Base-by-base conservation (phyloP, 2,329 filamentous ascomycete species). In the Aspergillus clavatus region DNA sequence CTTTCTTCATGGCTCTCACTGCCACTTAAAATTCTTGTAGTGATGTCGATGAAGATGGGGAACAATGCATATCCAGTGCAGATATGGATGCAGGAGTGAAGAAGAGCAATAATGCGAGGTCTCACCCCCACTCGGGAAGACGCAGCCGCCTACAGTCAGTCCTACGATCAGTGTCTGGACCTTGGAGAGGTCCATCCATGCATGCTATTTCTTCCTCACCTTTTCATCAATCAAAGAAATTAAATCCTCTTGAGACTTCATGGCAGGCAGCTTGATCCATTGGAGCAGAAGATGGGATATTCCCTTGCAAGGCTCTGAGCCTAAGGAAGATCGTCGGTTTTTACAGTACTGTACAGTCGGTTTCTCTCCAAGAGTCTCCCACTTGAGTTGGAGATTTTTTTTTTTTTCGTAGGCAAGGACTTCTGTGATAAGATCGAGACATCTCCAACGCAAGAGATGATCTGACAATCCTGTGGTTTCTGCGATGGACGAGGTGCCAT, bases 91-190 rank as follows among this genome's bases (percentile, higher is more conserved):
- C 29, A 33, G n/a, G n/a, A n/a, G 19, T 29, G 36, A 43, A 23
- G 29, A 29, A 23, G 24, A 31, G 19, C 22, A 26, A 19, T 23
- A 37, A 40, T 45, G 28, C 35, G 43, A 45, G 37, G 35, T 40
- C 43, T 40, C 37, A 36, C 37, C 21, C 14, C 16, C 7, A 23
- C 22, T 21, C 31, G 16, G 37, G n/a, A 22, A 35, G 22, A 37
- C 41, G 43, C 43, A 45, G 31, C 28, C 16, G 14, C 11, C 18
- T 35, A 10, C 31, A 35, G n/a, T 35, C 16, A 35, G 31, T n/a
- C n/a, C n/a, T n/a, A n/a, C n/a, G n/a, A n/a, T n/a, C n/a, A n/a
- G n/a, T n/a, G n/a, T n/a, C n/a, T n/a, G n/a, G n/a, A n/a, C n/a
- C n/a, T n/a, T n/a, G n/a, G n/a, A n/a, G n/a, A n/a, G n/a, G 36